Base-by-base conservation (phyloP, 768 basidiomycete species). In the Suillus subluteus region DNA sequence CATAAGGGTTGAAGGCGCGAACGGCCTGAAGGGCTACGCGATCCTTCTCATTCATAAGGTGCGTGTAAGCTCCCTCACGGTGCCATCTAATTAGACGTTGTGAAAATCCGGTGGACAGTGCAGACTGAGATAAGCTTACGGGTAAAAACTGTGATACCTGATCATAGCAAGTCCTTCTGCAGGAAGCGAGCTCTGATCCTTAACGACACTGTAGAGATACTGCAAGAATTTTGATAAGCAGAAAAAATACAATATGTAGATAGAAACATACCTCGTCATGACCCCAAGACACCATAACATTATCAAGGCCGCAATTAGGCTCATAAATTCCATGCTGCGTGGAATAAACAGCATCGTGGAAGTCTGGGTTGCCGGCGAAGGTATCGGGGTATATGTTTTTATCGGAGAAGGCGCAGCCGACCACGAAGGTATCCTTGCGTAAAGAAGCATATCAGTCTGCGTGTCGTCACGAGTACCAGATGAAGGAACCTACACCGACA, bases 81-180 rank as follows among this genome's bases (percentile, higher is more conserved):
- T 97, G 95, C 95, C 94, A 96, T 35, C 87, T 87, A 70, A 3
- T 50, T 23, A 32, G 65, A 55, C 2, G 11, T 30, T 26, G 2
- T 6, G 11, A 56, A 70, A 18, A 71, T 68, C 62, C 44, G 37
- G 50, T 32, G 52, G 35, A 61, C 40, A 7, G 30, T 40, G 9
- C 21, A 13, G 35, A 35, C 37, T 50, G 56, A 62, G 38, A 61
- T 23, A 41, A 12, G 76, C 86, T 62, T 72, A 88, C 78, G 95
- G 95, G 80, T 96, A 97, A 84, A 96, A 97, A 72, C 91, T 93
- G 80, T 96, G 95, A 76, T 94, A 97, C 40, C 95, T 88, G 73
- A 97, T 94, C 95, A 97, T 97, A 9, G 91, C 89, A 37, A 97
- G 82, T 0, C 85, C 95, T 71, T 93, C 95, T 46, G 84, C 84